Base-by-base conservation (phyloP, 2,329 filamentous ascomycete genomes). In the Reticulascus tulasneorum region DNA sequence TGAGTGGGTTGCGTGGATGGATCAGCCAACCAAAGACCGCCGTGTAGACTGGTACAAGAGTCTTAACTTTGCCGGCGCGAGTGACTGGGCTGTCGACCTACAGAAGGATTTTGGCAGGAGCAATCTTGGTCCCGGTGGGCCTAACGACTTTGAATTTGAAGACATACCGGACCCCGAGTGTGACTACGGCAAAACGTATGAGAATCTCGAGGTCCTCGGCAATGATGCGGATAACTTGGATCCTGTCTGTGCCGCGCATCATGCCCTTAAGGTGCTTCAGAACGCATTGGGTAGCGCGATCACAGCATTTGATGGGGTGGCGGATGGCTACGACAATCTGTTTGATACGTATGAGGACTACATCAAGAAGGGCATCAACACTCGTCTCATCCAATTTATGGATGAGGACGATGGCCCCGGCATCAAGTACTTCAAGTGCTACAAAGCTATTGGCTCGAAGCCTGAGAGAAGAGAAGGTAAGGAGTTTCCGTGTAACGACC, bases 81-180 rank as follows among this genome's bases (percentile, higher is more conserved):
- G 46, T 4, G 59, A 64, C 40, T 64, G 59, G 60, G 58, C 59
- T 3, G 43, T 58, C 12, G 60, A 64, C 16, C 45, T 55, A n/a
- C n/a, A n/a, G n/a, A n/a, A n/a, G n/a, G n/a, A n/a, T n/a, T n/a
- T n/a, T n/a, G n/a, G n/a, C n/a, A n/a, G n/a, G n/a, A n/a, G n/a
- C n/a, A n/a, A n/a, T n/a, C n/a, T n/a, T n/a, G n/a, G n/a, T n/a
- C n/a, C n/a, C n/a, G n/a, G n/a, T n/a, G n/a, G n/a, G n/a, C n/a
- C n/a, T n/a, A n/a, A 35, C 13, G 22, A 29, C 7, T 29, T 9
- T 5, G n/a, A 21, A 12, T 13, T 22, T 4, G n/a, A n/a, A n/a
- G n/a, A n/a, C n/a, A n/a, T n/a, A n/a, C n/a, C 24, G 11, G 15
- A 16, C 16, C 10, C 25, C 23, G 23, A 32, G 17, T 17, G 21